phyloP scores from a whole-genome alignment of 768 basidiomycete species.

The Suillus hirtellus region DNA sequence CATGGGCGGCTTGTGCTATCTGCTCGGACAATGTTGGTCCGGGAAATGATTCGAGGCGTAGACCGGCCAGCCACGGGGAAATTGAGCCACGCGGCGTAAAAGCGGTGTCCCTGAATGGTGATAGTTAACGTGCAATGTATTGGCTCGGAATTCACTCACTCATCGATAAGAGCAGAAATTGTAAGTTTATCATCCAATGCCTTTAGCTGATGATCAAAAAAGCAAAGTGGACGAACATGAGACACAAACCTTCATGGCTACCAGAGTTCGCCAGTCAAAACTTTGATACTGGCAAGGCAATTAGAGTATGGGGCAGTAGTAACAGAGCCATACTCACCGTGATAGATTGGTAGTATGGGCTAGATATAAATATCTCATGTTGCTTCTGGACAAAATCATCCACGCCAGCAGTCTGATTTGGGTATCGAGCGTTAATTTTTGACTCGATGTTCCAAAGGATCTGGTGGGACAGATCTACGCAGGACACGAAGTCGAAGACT shows the following conservation, averaged over 20 bases:
- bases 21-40: constrained; percentile 58
- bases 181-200: constrained; percentile 53
- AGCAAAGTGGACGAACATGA: not conserved
- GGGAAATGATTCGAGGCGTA: constrained; percentile 61
- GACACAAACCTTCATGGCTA: constrained; percentile 63
- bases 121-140: constrained; percentile 6
- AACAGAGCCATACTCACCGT: constrained; percentile 45
- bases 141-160: constrained; percentile 39
- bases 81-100: constrained; percentile 41
- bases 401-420: constrained; percentile 52
- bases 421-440: constrained; percentile 60
- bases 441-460: constrained; percentile 81
- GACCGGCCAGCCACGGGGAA: constrained; percentile 70
- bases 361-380: constrained; percentile 54
- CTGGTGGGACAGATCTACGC: constrained; percentile 63
- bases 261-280: constrained; percentile 78
- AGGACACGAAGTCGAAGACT: constrained; percentile 74
- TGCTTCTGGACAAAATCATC: constrained; percentile 65
- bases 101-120: constrained; percentile 38
- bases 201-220: constrained; percentile 24
- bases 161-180: constrained; percentile 66
- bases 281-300: constrained; percentile 62
- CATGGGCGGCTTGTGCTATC: constrained; percentile 68
- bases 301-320: constrained; percentile 1
- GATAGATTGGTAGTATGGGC: constrained; percentile 62